A percentile compares a stretch with the other conserved stretches of the same genome.
Evolutionary conservation across 495 filamentous ascomycete genomes (phyloP).

Genomic region (Margaritispora aquatica): DNA sequence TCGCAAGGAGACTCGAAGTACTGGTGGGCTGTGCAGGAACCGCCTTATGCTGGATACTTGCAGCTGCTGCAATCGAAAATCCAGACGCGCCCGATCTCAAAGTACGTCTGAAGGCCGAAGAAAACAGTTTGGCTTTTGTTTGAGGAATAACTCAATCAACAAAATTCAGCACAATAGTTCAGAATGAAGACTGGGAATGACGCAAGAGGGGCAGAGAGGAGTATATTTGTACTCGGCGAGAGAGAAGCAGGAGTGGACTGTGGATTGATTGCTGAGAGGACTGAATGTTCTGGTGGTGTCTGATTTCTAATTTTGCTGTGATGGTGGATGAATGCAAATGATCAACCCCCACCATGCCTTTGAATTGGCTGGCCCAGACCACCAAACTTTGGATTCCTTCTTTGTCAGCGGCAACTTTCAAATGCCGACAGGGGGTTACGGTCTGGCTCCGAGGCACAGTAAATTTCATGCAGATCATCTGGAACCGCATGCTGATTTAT

Average conservation of each 20-base stretch:
- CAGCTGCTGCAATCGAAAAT: conserved; percentile 52
- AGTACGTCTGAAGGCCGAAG: conserved; percentile 56
- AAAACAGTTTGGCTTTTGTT: conserved; percentile 74
- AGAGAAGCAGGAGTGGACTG: not conserved
- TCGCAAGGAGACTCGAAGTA: conserved; percentile 29
- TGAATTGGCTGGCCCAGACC: not conserved
- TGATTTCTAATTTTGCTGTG: conserved; percentile 11
- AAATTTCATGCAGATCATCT: not conserved
- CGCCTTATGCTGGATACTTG: conserved; percentile 55
- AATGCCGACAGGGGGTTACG: not conserved
- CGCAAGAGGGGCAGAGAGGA: not conserved
- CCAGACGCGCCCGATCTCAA: conserved; percentile 54
- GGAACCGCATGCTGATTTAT: not conserved
- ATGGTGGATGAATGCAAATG: not conserved
- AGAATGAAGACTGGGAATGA: not conserved
- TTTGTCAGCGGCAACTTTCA: not conserved
- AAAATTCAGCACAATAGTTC: not conserved
- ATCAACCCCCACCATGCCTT: not conserved
- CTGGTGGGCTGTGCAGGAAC: conserved; percentile 30
- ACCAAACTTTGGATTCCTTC: not conserved
- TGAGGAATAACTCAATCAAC: too few relatives aligned
- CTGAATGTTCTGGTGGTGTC: not conserved
- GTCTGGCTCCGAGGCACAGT: not conserved
- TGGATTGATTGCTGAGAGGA: too few relatives aligned
- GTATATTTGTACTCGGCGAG: conserved; percentile 8